Conservation (phyloP, 139 green algal species). For the Coelastrella sp. region DNA sequence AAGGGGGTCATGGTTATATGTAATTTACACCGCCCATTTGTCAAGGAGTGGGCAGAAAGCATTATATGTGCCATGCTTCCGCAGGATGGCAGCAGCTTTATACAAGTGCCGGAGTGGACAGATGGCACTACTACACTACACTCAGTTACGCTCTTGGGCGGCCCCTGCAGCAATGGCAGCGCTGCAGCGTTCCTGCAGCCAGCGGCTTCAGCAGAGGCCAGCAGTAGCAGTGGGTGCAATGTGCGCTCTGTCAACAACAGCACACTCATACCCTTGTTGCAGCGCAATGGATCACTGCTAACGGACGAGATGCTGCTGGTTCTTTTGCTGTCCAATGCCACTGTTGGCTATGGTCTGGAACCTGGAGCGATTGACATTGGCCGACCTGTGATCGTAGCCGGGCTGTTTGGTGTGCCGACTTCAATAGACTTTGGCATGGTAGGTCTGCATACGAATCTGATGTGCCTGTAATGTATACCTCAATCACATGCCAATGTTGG, state of each 20-base stretch:
- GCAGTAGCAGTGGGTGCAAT: conserved; percentile 1
- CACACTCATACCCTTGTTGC: conserved; percentile 9
- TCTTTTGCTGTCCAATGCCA: background rate
- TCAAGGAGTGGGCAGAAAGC: no score
- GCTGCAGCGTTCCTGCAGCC: background rate
- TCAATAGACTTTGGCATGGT: conserved; percentile 41
- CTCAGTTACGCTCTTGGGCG: conserved; percentile 11
- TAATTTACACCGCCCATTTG: no score
- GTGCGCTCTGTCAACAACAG: conserved; percentile 10
- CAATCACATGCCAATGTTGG: no score
- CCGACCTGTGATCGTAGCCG: background rate
- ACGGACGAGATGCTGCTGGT: conserved; percentile 6
- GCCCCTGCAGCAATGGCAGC: background rate
- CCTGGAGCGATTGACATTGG: background rate
- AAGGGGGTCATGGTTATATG: no score
- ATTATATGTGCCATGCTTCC: background rate
- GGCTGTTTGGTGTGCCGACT: background rate
- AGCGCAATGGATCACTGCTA: background rate
- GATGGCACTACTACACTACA: background rate
- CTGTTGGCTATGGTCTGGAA: background rate
- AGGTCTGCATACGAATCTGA: no score
- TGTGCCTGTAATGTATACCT: no score
- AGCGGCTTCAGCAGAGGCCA: background rate
- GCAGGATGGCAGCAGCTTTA: conserved; percentile 28
- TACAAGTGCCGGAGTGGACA: conserved; percentile 1